Percentiles rank a stretch among this genome's conserved stretches.
Conservation (phyloP, 129 eudicot species). For the Silybum marianum region DNA sequence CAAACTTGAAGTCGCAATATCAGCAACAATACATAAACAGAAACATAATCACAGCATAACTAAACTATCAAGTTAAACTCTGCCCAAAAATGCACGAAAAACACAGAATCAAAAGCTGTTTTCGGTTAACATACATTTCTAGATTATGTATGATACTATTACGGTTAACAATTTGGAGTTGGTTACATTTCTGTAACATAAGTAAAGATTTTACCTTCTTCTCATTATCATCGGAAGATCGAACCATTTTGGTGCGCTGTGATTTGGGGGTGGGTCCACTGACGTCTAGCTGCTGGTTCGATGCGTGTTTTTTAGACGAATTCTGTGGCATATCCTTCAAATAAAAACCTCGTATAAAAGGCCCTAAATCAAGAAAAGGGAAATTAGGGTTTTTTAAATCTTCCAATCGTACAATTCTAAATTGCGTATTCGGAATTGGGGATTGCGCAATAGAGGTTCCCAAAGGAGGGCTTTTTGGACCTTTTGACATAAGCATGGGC, state of each 20-base stretch:
- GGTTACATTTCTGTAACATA: not conserved
- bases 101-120: not conserved
- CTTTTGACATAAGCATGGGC: not conserved
- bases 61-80: not conserved
- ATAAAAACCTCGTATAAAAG: constrained; percentile 3
- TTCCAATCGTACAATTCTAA: not conserved
- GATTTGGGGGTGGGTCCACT: constrained; percentile 46
- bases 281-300: constrained; percentile 55
- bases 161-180: constrained; percentile 4
- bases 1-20: not conserved
- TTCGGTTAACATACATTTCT: not conserved
- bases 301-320: constrained; percentile 40
- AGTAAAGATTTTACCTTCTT: constrained; percentile 48
- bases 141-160: not conserved
- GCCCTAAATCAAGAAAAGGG: not conserved
- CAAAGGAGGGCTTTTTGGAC: not conserved
- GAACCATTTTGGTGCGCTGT: constrained; percentile 64
- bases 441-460: not conserved
- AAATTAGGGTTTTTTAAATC: not conserved
- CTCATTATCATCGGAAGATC: constrained; percentile 67
- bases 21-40: not conserved
- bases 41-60: not conserved
- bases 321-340: constrained; percentile 49
- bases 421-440: not conserved
- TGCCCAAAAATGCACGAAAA: not conserved